Base-by-base conservation (phyloP, 192 early-diverging fungal genomes). In the Entrophospora sp. region DNA sequence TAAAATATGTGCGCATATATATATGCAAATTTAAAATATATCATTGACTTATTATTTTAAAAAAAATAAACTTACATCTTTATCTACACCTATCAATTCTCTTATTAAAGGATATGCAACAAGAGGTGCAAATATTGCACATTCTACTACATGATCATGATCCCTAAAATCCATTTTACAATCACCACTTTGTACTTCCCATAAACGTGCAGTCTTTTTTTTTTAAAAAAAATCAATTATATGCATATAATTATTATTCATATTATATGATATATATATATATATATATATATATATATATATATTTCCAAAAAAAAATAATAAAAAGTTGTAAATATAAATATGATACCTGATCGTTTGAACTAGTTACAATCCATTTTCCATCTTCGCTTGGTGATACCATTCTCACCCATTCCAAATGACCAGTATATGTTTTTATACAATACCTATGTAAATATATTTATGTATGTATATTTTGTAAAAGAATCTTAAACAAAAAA, bases 101-200 rank as follows among this genome's bases (percentile, higher is more conserved):
- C 82, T 79, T 42, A 94, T 78, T 52, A 69, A 77, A n/a, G 84
- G 74, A 55, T 87, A 83, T 4, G 88, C 77, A 28, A 62, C 74
- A 16, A 73, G 53, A 9, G 95, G 95, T 16, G 87, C 90, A 80
- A 95, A 97, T 16, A 81, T 81, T 0, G 91, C 85, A 45, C 87
- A 91, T 69, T 98, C 95, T 31, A 98, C 89, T n/a, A 97, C 93
- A 68, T 98, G 91, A 13, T 91, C 91, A 73, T 98, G 95, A 22
- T 91, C 94, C 36, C 89, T 79, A 69, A 96, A 77, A 48, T 92
- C 90, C 62, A 74, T 78, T 66, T 88, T 87, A 67, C 79, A 82
- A 46, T 91, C 90, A 42, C 91, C 90, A 6, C 83, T 76, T 5
- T 73, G 36, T 3, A 81, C 60, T 64, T 96, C 91, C 91, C 90